Conservation (phyloP, 2,329 filamentous ascomycete genomes). For the Colletotrichum shisoi region DNA sequence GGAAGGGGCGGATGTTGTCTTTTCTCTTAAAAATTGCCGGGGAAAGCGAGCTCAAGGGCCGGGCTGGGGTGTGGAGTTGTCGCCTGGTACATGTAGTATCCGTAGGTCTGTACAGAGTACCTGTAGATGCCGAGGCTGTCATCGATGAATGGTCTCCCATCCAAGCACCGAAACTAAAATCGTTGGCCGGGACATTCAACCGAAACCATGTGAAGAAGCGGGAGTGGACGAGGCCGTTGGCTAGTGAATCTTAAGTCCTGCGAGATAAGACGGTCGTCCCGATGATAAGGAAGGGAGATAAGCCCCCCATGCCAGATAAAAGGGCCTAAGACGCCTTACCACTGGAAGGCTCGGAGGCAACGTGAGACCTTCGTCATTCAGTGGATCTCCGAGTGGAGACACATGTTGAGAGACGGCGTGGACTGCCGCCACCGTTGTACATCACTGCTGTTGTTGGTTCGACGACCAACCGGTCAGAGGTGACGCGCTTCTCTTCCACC, state of each 20-base stretch:
- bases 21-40: conserved; percentile 21
- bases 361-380: conserved; percentile 36
- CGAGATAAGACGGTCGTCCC: conserved; percentile 15
- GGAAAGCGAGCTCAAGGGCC: conserved; percentile 13
- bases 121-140: conserved; percentile 27
- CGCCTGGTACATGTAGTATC: conserved; percentile 5
- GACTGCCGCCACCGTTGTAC: conserved; percentile 25
- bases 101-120: neutral
- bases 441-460: neutral
- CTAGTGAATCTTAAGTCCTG: conserved; percentile 8
- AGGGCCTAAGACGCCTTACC: conserved; percentile 13
- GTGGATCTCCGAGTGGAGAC: conserved; percentile 35
- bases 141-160: neutral
- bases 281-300: conserved; percentile 28
- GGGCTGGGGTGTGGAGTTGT: conserved; percentile 11
- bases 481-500: neutral
- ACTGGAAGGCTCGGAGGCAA: conserved; percentile 28
- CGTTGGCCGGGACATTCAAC: neutral
- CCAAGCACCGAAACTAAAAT: neutral
- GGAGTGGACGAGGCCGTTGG: conserved; percentile 6
- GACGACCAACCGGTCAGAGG: neutral
- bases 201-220: neutral
- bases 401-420: conserved; percentile 33
- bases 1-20: conserved; percentile 25
- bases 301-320: conserved; percentile 15